Percentiles rank a stretch among this genome's conserved stretches.
These are phyloP conservation scores for Paspalum vaginatum DNA, from an alignment of 176 grass and related monocot genomes.

Conservation along the genomic window DNA sequence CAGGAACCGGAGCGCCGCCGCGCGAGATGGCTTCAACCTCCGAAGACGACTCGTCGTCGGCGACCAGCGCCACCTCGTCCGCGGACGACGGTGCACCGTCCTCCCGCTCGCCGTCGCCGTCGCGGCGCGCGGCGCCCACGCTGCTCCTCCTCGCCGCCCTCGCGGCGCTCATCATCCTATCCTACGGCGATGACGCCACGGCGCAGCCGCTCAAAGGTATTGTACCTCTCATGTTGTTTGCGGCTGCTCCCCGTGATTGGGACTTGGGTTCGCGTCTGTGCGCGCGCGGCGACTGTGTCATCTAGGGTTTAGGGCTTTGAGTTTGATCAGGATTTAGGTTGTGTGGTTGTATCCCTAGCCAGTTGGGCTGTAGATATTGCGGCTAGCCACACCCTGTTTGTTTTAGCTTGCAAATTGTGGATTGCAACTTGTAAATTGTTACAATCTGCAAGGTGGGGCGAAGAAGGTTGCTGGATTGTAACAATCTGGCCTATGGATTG, in stretches of 20 bases:
- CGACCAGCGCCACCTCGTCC: slow-evolving; percentile 12
- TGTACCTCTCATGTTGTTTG: not conserved
- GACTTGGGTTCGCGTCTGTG: not conserved
- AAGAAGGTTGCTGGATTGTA: too few species aligned
- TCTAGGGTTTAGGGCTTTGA: slow-evolving; percentile 47
- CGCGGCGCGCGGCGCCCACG: slow-evolving; percentile 36
- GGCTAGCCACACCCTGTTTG: not conserved
- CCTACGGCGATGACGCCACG: slow-evolving; percentile 41
- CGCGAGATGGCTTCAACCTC: slow-evolving; percentile 35
- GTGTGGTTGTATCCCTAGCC: not conserved
- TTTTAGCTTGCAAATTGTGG: too few species aligned
- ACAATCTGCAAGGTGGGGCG: too few species aligned
- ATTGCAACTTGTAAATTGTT: too few species aligned
- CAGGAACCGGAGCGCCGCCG: slow-evolving; percentile 22
- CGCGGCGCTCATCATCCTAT: slow-evolving; percentile 52
- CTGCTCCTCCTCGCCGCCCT: slow-evolving; percentile 56
- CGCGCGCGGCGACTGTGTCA: not conserved
- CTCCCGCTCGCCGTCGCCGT: not conserved
- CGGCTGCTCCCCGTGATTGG: not conserved
- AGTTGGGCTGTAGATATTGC: not conserved
- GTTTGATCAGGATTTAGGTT: not conserved
- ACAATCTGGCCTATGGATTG: too few species aligned
- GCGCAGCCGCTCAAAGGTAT: slow-evolving; percentile 38
- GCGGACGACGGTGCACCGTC: not conserved
- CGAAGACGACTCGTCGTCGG: slow-evolving; percentile 23